Percentiles rank a stretch among this genome's conserved stretches.
These are phyloP conservation scores for Wickerhamomyces strasburgensis DNA, from an alignment of 805 yeast genomes.

Conservation along the genomic window DNA sequence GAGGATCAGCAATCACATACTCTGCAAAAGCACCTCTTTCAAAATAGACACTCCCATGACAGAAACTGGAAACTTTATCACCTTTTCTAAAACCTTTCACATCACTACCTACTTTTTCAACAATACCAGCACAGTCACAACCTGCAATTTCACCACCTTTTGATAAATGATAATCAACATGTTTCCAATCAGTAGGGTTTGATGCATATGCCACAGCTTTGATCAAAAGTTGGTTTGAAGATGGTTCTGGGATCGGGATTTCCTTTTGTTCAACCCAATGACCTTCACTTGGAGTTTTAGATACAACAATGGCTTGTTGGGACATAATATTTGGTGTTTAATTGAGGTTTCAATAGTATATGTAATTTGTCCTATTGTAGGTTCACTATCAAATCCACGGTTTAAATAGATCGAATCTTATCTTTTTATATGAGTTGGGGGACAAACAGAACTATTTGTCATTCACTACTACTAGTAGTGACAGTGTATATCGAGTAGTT, in stretches of 20 bases:
- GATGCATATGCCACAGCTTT: constrained; percentile 50
- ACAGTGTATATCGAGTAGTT: no score
- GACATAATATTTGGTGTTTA: no score
- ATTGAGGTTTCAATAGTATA: no score
- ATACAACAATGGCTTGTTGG: no score
- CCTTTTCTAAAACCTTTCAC: constrained; percentile 42
- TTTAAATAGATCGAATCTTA: no score
- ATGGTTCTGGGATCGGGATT: constrained; percentile 15
- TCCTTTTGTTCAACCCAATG: constrained; percentile 7
- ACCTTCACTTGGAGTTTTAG: constrained; percentile 13
- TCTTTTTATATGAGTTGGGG: no score
- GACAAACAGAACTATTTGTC: no score
- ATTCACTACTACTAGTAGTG: no score
- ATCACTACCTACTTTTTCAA: constrained; percentile 44
- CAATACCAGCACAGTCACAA: constrained; percentile 54
- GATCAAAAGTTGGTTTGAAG: constrained; percentile 37
- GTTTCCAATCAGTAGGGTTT: constrained; percentile 74
- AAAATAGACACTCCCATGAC: constrained; percentile 47
- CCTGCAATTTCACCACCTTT: constrained; percentile 49
- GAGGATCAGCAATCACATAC: constrained; percentile 43
- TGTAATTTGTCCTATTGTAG: no score
- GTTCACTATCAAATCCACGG: no score
- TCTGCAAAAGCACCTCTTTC: constrained; percentile 58
- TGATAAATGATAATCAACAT: constrained; percentile 36
- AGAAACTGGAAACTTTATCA: constrained; percentile 51